Evolutionary conservation across 345 rosid genomes (phyloP).

Genomic region (Brassica juncea): DNA sequence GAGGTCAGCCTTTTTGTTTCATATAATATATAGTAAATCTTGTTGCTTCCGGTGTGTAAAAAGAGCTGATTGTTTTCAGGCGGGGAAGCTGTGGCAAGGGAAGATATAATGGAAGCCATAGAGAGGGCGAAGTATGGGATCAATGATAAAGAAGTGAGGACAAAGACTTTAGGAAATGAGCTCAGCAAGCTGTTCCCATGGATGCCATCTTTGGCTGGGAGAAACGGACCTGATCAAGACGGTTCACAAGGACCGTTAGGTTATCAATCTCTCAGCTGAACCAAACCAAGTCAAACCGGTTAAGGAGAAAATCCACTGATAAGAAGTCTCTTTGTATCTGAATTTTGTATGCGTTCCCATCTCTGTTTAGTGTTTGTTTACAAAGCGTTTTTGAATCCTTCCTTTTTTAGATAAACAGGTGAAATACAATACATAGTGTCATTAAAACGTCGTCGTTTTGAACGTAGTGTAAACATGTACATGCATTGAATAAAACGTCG

Average conservation of each 20-base stretch:
- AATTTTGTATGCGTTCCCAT: not conserved
- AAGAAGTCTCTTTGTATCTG: slow-evolving; percentile 16
- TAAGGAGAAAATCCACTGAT: slow-evolving; percentile 13
- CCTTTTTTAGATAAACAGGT: not conserved
- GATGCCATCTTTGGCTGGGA: slow-evolving; percentile 78
- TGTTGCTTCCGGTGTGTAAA: not conserved
- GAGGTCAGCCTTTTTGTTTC: slow-evolving; percentile 54
- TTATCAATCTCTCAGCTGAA: slow-evolving; percentile 73
- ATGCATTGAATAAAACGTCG: slow-evolving; percentile 7
- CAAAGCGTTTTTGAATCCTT: not conserved
- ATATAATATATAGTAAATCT: not conserved
- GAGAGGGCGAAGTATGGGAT: slow-evolving; percentile 97
- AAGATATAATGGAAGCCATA: slow-evolving; percentile 94
- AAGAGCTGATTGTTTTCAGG: slow-evolving; percentile 45
- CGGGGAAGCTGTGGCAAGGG: slow-evolving; percentile 71
- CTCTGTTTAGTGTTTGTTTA: slow-evolving; percentile 16
- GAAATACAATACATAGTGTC: too few relatives aligned
- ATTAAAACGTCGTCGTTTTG: not conserved
- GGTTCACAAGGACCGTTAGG: slow-evolving; percentile 77
- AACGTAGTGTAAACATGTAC: not conserved
- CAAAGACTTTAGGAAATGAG: slow-evolving; percentile 64
- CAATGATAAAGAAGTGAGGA: slow-evolving; percentile 56
- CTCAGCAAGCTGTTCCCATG: slow-evolving; percentile 86
- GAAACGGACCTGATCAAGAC: slow-evolving; percentile 55
- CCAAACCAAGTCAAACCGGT: slow-evolving; percentile 7